Evolutionary conservation across 169 alveolate species (phyloP).

Genomic region (Cryptosporidium felis): DNA sequence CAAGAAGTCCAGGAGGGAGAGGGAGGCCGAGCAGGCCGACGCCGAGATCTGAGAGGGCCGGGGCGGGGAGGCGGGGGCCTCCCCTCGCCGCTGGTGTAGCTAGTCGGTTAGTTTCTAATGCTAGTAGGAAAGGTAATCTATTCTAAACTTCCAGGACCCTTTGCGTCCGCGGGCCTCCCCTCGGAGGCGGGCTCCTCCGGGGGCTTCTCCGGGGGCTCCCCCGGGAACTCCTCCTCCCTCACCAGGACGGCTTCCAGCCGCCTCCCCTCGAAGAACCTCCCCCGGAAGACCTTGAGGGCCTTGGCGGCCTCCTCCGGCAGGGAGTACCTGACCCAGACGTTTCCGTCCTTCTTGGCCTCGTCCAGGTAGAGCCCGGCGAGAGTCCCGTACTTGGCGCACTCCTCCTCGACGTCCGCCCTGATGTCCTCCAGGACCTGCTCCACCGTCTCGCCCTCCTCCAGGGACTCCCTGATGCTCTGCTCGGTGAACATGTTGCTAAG

Average conservation of each 20-base stretch:
- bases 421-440: constrained; percentile 81
- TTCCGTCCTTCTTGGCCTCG: constrained; percentile 80
- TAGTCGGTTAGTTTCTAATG: too few relatives aligned
- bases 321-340: constrained; percentile 82
- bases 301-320: constrained; percentile 77
- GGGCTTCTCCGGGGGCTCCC: too few relatives aligned
- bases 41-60: constrained; percentile 81
- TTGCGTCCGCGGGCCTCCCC: too few relatives aligned
- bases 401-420: constrained; percentile 87
- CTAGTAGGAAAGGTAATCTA: too few relatives aligned
- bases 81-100: too few relatives aligned
- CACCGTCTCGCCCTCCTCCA: constrained; percentile 77
- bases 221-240: constrained; percentile 68
- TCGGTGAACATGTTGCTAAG: constrained; percentile 84
- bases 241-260: constrained; percentile 79
- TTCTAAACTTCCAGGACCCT: too few relatives aligned
- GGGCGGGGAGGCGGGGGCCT: too few relatives aligned
- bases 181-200: too few relatives aligned
- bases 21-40: constrained; percentile 89
- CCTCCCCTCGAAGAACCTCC: constrained; percentile 87
- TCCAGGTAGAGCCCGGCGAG: constrained; percentile 81
- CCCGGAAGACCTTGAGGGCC: constrained; percentile 80
- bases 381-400: constrained; percentile 87
- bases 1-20: constrained; percentile 85
- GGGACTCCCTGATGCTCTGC: constrained; percentile 75